Evolutionary conservation across 2,329 filamentous ascomycete genomes (phyloP).

Genomic region (Ceratocystis ficicola): DNA sequence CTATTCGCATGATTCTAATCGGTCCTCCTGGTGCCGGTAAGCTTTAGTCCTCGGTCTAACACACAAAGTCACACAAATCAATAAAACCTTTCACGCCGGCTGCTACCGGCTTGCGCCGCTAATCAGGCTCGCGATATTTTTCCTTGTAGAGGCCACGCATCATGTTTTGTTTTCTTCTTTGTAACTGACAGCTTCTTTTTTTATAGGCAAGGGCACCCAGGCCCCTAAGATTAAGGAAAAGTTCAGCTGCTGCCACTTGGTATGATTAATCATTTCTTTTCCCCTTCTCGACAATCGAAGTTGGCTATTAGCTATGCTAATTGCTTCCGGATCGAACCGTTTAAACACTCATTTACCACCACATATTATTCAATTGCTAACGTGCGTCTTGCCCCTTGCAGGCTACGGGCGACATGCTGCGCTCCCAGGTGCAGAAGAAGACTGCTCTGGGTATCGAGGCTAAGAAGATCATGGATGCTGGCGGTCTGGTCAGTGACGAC

Average conservation of each 20-base stretch:
- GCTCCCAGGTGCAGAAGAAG: constrained; percentile 96
- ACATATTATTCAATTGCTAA: constrained; percentile 21
- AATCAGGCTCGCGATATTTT: neutral
- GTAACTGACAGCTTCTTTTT: constrained; percentile 10
- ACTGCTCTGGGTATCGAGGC: constrained; percentile 86
- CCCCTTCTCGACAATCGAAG: neutral
- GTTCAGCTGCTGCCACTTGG: constrained; percentile 93
- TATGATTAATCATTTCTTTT: constrained; percentile 38
- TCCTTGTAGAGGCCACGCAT: neutral
- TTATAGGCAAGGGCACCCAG: constrained; percentile 90
- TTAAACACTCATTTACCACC: neutral
- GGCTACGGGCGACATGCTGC: constrained; percentile 98
- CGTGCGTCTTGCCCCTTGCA: constrained; percentile 30
- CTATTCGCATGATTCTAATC: constrained; percentile 94
- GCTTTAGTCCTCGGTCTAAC: constrained; percentile 27
- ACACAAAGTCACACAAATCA: neutral
- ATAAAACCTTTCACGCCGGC: neutral
- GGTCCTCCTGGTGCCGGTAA: constrained; percentile 92
- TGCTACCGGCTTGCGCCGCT: neutral
- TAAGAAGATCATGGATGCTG: constrained; percentile 99
- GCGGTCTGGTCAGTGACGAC: constrained; percentile 93
- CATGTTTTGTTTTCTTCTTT: neutral
- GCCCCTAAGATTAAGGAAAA: constrained; percentile 97
- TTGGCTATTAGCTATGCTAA: neutral
- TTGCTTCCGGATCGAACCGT: neutral